Conservation (phyloP, 768 basidiomycete species). For the Galerina sulciceps region DNA sequence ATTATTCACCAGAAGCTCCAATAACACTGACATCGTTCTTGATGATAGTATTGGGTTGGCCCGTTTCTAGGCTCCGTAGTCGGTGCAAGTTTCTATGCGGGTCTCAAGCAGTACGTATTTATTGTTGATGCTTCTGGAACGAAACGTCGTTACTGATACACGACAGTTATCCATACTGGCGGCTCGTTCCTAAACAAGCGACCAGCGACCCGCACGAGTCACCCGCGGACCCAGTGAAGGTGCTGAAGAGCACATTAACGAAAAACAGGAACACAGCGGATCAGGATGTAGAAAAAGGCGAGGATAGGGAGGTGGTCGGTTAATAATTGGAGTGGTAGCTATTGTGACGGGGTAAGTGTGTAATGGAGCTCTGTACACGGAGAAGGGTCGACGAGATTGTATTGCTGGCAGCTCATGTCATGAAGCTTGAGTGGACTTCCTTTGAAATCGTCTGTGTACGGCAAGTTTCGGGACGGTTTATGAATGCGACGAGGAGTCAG, state of each 20-base stretch:
- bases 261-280: background rate
- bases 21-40: constrained; percentile 2
- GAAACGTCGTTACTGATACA: background rate
- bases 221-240: constrained; percentile 39
- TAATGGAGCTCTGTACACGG: too few species aligned
- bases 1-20: background rate
- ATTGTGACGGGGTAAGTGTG: too few species aligned
- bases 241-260: background rate
- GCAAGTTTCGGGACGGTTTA: too few species aligned
- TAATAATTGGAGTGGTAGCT: too few species aligned
- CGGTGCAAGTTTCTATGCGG: constrained; percentile 56
- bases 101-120: constrained; percentile 50
- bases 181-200: constrained; percentile 49
- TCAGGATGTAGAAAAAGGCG: too few species aligned
- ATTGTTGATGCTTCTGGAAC: background rate
- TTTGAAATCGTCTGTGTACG: too few species aligned
- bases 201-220: constrained; percentile 45
- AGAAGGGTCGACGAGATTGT: too few species aligned
- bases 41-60: constrained; percentile 67
- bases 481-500: too few species aligned
- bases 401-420: too few species aligned
- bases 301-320: too few species aligned
- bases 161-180: constrained; percentile 53
- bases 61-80: constrained; percentile 70
- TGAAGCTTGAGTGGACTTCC: too few species aligned